These are phyloP conservation scores for Prototheca stagnorum DNA, from an alignment of 163 green algal genomes.

Conservation along the genomic window DNA sequence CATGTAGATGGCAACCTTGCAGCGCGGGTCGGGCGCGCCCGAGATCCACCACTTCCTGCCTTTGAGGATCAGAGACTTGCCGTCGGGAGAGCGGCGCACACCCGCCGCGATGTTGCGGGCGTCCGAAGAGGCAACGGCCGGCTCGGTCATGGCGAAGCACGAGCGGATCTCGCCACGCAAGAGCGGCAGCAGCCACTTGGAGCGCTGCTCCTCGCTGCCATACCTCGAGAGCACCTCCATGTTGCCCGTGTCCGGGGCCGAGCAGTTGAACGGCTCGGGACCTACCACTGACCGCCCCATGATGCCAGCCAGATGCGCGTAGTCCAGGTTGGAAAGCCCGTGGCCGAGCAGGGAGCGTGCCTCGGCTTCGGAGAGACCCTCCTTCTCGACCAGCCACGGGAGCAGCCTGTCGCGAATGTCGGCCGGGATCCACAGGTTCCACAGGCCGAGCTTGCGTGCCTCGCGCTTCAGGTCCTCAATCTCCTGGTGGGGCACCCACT, in stretches of 20 bases:
- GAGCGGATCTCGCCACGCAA: slow-evolving; percentile 73
- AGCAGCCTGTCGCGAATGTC: slow-evolving; percentile 10
- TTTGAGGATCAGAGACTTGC: slow-evolving; percentile 15
- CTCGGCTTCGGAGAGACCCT: neutral
- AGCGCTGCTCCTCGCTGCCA: slow-evolving; percentile 67
- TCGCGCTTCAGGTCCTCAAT: slow-evolving; percentile 63
- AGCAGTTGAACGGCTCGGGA: slow-evolving; percentile 97
- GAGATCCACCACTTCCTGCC: slow-evolving; percentile 87
- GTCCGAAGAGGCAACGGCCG: slow-evolving; percentile 79
- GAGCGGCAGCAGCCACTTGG: slow-evolving; percentile 80
- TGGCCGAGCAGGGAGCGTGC: slow-evolving; percentile 28
- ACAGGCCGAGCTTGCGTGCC: slow-evolving; percentile 60
- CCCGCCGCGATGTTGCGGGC: slow-evolving; percentile 85
- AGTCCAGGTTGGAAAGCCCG: slow-evolving; percentile 75
- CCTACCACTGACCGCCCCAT: slow-evolving; percentile 71
- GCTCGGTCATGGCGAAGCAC: slow-evolving; percentile 98
- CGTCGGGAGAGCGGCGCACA: slow-evolving; percentile 20
- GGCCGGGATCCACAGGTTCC: slow-evolving; percentile 86
- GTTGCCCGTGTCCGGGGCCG: slow-evolving; percentile 88
- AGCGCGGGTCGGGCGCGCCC: slow-evolving; percentile 77
- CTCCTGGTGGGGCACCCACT: slow-evolving; percentile 69
- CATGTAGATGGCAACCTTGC: slow-evolving; percentile 86
- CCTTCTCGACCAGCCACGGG: neutral
- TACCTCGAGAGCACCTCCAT: slow-evolving; percentile 66
- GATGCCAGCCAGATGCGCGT: slow-evolving; percentile 58